Evolutionary conservation across 441 rosid genomes (phyloP), one percentile per base, ranked within the genome.

Genomic region (Euphorbia schlechtendalii): DNA sequence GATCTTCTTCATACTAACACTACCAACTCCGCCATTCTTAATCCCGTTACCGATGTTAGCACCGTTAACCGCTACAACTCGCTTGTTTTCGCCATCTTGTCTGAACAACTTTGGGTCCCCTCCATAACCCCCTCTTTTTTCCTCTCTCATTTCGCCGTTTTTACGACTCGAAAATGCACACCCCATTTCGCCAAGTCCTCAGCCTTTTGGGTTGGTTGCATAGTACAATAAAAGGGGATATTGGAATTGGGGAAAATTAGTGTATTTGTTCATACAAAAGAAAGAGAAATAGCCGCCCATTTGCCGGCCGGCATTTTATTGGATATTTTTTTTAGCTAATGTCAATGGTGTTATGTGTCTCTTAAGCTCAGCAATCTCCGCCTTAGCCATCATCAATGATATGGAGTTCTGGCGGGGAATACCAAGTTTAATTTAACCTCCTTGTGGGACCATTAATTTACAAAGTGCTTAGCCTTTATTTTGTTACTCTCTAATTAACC

Each of bases 121-220:
- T 8, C 20, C 32, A 15, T 67, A 70, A 18, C 24, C 69, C 57
- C 74, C 69, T 13, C 74, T 75, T 30, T 40, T 25, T 53, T 74
- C 73, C 5, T 56, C 61, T 63, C 77, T 82, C 71, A 77, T 11
- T 56, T 64, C 62, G 14, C n/a, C n/a, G 30, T 48, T 65, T 28
- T 56, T 8, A 13, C 78, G 79, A 72, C 67, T 79, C 52, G 54
- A 54, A 61, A 64, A 79, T 69, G 56, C 54, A 56, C 87, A 82
- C 40, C 89, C 87, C 86, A 86, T 80, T 8, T 67, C 43, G 53
- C 66, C 34, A 32, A 32, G 34, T 18, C 59, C 70, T 63, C 51
- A 0, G 59, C 76, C 36, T n/a, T 64, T 70, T 49, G 48, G 64
- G 71, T 59, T 57, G 46, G 72, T 53, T 71, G 65, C 82, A 75